phyloP scores from a whole-genome alignment of 1,139 yeast genomes.

The Taphrina communis region DNA sequence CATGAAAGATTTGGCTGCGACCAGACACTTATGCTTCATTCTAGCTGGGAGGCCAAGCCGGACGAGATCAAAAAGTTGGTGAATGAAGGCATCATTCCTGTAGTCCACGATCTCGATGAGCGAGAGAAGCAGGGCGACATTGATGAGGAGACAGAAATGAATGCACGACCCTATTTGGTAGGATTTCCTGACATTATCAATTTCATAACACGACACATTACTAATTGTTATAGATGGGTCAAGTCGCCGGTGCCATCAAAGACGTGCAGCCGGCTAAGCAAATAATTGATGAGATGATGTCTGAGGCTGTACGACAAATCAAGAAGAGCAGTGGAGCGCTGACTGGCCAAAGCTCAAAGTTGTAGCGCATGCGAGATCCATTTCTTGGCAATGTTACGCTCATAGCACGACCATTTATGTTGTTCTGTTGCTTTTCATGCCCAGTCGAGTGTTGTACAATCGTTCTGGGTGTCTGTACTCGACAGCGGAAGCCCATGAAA shows the following conservation, averaged over 20 bases:
- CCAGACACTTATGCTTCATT: too few relatives aligned
- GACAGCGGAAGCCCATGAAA: not conserved
- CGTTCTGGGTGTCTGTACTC: too few relatives aligned
- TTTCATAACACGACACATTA: not conserved
- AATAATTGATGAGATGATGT: conserved; percentile 48
- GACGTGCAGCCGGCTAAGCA: conserved; percentile 48
- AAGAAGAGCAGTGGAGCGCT: conserved; percentile 21
- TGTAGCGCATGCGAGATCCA: not conserved
- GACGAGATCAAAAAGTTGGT: conserved; percentile 47
- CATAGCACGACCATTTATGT: too few relatives aligned
- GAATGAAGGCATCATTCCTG: conserved; percentile 48
- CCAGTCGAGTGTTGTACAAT: not conserved
- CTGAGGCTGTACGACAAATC: conserved; percentile 46
- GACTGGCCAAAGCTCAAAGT: conserved; percentile 1
- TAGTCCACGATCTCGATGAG: conserved; percentile 46
- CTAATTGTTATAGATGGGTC: conserved; percentile 47
- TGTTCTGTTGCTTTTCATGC: not conserved
- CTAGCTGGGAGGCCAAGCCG: conserved; percentile 47
- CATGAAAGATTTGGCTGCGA: too few relatives aligned
- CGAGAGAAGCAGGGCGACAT: conserved; percentile 44
- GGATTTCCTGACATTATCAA: conserved; percentile 40
- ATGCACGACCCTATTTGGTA: conserved; percentile 44
- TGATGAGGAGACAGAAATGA: conserved; percentile 43
- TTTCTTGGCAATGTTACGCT: not conserved
- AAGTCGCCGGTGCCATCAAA: conserved; percentile 48